Conservation (phyloP, 2,329 filamentous ascomycete genomes). For the Pseudogymnoascus sp. region DNA sequence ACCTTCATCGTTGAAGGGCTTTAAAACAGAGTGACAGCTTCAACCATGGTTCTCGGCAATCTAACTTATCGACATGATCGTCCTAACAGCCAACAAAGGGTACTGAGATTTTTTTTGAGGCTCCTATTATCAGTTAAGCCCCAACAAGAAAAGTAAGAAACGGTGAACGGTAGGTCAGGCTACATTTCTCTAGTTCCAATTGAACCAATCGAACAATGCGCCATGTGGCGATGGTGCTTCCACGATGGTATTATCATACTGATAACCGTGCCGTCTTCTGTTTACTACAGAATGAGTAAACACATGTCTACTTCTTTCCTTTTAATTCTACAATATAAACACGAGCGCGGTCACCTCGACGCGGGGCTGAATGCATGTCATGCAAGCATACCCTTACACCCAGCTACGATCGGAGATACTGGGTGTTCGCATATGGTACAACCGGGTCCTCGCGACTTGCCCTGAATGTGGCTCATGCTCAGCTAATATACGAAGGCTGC, state of each 20-base stretch:
- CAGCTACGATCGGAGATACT: neutral
- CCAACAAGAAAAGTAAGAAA: neutral
- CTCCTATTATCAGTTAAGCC: neutral
- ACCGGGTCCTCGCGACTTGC: neutral
- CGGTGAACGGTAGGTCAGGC: neutral
- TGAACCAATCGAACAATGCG: neutral
- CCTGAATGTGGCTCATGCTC: neutral
- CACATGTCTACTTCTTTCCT: neutral
- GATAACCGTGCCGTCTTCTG: neutral
- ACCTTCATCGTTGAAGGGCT: neutral
- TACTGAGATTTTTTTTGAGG: neutral
- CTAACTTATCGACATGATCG: neutral
- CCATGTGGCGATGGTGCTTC: neutral
- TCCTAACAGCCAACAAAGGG: neutral
- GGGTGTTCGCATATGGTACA: neutral
- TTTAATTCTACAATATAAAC: neutral
- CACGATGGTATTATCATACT: neutral
- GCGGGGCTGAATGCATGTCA: slow-evolving; percentile 2
- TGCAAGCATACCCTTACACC: neutral
- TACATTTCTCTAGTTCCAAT: neutral
- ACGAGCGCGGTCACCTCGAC: neutral
- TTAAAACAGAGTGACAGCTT: neutral
- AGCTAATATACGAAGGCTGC: neutral
- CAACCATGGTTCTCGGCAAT: neutral
- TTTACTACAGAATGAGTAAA: neutral